A percentile compares a stretch with the other conserved stretches of the same genome.
phyloP scores from a whole-genome alignment of 108 stramenopile genomes.

The Discostella pseudostelligera region DNA sequence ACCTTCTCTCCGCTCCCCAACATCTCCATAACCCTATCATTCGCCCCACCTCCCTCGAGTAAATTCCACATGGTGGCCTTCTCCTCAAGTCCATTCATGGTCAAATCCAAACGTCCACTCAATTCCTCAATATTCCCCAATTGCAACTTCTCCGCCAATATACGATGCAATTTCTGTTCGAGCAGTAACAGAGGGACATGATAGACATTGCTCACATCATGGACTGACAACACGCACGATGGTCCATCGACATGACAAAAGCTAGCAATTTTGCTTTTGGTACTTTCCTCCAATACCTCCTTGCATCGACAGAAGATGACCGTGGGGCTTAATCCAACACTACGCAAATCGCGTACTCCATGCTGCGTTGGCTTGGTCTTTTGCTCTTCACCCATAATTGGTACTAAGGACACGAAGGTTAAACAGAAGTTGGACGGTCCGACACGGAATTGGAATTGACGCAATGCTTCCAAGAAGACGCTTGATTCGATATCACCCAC shows the following conservation, averaged over 20 bases:
- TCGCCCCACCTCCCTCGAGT: slow-evolving; percentile 31
- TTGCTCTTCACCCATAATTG: slow-evolving; percentile 97
- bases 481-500: slow-evolving; percentile 97
- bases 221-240: slow-evolving; percentile 86
- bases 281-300: slow-evolving; percentile 76
- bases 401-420: slow-evolving; percentile 96
- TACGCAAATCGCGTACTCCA: slow-evolving; percentile 94
- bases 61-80: slow-evolving; percentile 49
- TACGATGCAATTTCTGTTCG: slow-evolving; percentile 86
- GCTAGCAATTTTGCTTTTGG: slow-evolving; percentile 88
- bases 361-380: slow-evolving; percentile 99
- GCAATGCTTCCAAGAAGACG: slow-evolving; percentile 95
- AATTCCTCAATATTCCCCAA: slow-evolving; percentile 29
- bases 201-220: slow-evolving; percentile 99
- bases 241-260: slow-evolving; percentile 96
- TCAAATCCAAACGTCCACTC: slow-evolving; percentile 47
- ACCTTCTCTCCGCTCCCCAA: slow-evolving; percentile 18
- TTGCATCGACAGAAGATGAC: slow-evolving; percentile 95
- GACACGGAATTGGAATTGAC: slow-evolving; percentile 98
- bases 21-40: slow-evolving; percentile 28
- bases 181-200: slow-evolving; percentile 94
- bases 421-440: slow-evolving; percentile 92
- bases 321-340: slow-evolving; percentile 90
- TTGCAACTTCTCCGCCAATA: slow-evolving; percentile 50
- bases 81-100: slow-evolving; percentile 68